Evolutionary conservation across 1,284 basidiomycete species (phyloP), one percentile per base, ranked within the genome.

Genomic region (Phellinidium pouzarii): DNA sequence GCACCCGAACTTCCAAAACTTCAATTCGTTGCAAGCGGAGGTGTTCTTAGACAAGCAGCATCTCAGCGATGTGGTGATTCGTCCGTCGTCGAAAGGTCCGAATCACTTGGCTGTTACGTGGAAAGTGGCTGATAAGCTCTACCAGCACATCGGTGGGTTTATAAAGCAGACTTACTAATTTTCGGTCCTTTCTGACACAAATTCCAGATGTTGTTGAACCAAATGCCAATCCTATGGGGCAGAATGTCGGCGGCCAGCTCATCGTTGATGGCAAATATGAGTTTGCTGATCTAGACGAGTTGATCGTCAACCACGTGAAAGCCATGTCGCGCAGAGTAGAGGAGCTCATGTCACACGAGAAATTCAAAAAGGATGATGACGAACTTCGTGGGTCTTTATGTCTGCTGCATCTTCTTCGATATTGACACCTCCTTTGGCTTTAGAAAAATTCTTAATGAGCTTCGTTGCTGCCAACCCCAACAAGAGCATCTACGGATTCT

Each of bases 1-100:
- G 66, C 96, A 99, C 67, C 96, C 96, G 2, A 94, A 97, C 70
- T 99, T 97, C 80, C 91, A 95, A 66, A 93, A 96, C 66, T 88
- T 97, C 76, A 95, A 93, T 64, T 84, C 91, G 31, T 74, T 78
- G 19, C 89, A 97, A 61, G 94, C 96, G 1, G 95, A 99, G 68
- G 77, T 82, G 50, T 91, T 88, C 66, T 75, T 99, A 50, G 90
- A 93, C 53, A 87, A 86, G 59, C 88, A 93, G 68, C 92, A 94
- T 61, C 82, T 91, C 26, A 96, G 94, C 11, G 94, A 97, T 66
- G 93, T 94, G 44, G 91, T 99, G 29, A 92, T 99, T 59, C 78
- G 96, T 43, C 96, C 96, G 0, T 96, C 93, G 27, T 98, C 94
- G 2, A 94, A 95, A 68, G 95, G 95, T 4, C 72, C 78, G 37